A percentile compares a stretch with the other conserved stretches of the same genome.
Evolutionary conservation across 2,329 filamentous ascomycete species (phyloP).

Genomic region (Cryoendolithus antarcticus): DNA sequence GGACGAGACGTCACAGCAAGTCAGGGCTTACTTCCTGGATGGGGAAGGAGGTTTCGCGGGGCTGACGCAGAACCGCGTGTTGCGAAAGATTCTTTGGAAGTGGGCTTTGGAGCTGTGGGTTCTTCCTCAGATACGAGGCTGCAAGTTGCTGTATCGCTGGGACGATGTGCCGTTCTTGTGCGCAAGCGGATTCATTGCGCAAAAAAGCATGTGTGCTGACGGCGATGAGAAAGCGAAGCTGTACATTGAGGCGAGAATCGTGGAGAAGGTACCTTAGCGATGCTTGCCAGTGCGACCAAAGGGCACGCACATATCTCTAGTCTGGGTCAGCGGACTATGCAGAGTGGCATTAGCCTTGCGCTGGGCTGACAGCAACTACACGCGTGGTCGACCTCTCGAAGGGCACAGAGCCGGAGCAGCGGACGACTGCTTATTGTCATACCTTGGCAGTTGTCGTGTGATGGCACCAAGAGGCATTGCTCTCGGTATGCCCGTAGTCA

Average conservation of each 20-base stretch:
- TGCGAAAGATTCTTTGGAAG: neutral
- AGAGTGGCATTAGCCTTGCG: too few species aligned
- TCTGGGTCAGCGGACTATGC: too few species aligned
- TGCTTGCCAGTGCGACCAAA: too few species aligned
- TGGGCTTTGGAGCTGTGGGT: conserved; percentile 5
- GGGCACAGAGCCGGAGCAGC: too few species aligned
- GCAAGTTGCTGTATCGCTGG: conserved; percentile 2
- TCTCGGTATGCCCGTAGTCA: too few species aligned
- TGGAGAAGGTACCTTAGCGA: neutral
- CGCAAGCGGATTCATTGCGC: conserved; percentile 1
- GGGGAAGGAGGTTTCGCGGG: conserved; percentile 1
- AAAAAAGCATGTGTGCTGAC: neutral
- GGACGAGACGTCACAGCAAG: conserved; percentile 1
- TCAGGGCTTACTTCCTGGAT: conserved; percentile 1
- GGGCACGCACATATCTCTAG: too few species aligned
- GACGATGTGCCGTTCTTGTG: conserved; percentile 1
- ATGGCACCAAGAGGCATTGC: too few species aligned
- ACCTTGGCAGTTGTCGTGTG: too few species aligned
- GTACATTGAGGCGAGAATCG: conserved; percentile 4
- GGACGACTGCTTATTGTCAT: too few species aligned
- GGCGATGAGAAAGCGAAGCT: conserved; percentile 1
- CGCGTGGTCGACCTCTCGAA: neutral
- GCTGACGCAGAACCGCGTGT: neutral
- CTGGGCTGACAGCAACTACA: too few species aligned
- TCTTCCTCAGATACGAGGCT: conserved; percentile 1